Conservation (phyloP, 2,329 filamentous ascomycete genomes). For the Fusarium duplospermum region DNA sequence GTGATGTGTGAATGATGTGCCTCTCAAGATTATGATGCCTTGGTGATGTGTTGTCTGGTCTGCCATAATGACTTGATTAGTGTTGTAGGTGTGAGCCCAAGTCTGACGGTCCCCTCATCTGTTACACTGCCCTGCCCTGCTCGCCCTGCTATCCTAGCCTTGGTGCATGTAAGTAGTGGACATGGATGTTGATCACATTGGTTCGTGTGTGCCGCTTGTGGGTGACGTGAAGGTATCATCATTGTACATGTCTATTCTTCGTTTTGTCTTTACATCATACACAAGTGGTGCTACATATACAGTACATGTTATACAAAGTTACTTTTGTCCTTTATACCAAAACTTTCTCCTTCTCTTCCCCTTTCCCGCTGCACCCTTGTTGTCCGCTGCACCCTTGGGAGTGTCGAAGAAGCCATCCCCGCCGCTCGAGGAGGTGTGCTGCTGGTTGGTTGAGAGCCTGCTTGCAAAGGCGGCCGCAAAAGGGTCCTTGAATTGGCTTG, state of each 20-base stretch:
- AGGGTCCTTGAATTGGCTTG: neutral
- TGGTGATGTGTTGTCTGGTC: neutral
- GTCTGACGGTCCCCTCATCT: too few relatives aligned
- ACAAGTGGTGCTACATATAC: slow-evolving; percentile 31
- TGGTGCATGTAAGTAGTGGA: neutral
- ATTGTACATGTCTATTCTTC: neutral
- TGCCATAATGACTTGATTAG: neutral
- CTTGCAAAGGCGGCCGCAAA: neutral
- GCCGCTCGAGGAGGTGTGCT: neutral
- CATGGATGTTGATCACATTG: neutral
- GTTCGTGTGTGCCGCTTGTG: neutral
- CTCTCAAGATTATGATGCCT: neutral
- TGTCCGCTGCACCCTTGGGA: neutral
- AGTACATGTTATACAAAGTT: slow-evolving; percentile 24
- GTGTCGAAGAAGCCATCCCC: neutral
- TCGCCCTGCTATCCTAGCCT: neutral
- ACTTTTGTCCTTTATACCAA: neutral
- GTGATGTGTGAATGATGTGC: neutral
- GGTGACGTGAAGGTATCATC: neutral
- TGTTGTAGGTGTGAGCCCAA: neutral
- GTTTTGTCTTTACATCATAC: neutral
- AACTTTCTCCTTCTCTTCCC: neutral
- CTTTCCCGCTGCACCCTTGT: neutral
- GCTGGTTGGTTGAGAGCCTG: neutral
- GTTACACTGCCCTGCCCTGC: too few relatives aligned